phyloP scores from a whole-genome alignment of 2,329 filamentous ascomycete genomes.

The Ustilaginoidea virens region DNA sequence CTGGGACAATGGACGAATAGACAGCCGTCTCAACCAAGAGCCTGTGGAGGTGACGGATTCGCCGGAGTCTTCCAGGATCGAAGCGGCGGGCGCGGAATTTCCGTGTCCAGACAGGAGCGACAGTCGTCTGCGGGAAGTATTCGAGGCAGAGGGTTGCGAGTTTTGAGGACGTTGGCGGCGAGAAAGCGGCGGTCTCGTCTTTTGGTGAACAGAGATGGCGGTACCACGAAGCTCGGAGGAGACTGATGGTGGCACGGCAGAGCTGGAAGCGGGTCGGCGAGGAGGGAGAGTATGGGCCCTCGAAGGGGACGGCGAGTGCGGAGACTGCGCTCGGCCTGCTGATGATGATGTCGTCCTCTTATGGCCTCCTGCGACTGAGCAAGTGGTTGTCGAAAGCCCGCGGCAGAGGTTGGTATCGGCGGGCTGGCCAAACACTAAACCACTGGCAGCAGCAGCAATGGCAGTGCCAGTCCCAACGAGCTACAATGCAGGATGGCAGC shows the following conservation, averaged over 20 bases:
- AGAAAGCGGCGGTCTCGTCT: slow-evolving; percentile 19
- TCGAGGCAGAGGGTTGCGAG: slow-evolving; percentile 26
- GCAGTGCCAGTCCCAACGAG: slow-evolving; percentile 47
- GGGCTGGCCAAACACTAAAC: slow-evolving; percentile 42
- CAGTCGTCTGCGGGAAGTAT: slow-evolving; percentile 23
- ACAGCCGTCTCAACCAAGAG: slow-evolving; percentile 61
- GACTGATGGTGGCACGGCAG: background rate
- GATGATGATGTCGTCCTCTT: slow-evolving; percentile 16
- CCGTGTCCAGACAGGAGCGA: slow-evolving; percentile 17
- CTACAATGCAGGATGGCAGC: slow-evolving; percentile 19
- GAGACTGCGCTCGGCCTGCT: slow-evolving; percentile 18
- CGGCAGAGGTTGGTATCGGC: slow-evolving; percentile 21
- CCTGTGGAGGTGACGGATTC: slow-evolving; percentile 46
- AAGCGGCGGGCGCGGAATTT: background rate
- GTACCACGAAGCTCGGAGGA: slow-evolving; percentile 8
- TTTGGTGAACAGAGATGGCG: slow-evolving; percentile 14
- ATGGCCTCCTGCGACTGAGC: slow-evolving; percentile 8
- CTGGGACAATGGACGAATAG: slow-evolving; percentile 48
- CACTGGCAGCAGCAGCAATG: slow-evolving; percentile 42
- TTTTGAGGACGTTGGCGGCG: slow-evolving; percentile 21
- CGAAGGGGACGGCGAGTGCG: slow-evolving; percentile 1
- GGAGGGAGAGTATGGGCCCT: slow-evolving; percentile 3
- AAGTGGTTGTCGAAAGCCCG: slow-evolving; percentile 8
- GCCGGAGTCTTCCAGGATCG: slow-evolving; percentile 28
- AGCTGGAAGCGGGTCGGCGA: slow-evolving; percentile 5